phyloP scores from a whole-genome alignment of 768 basidiomycete species.

The Leccinellum rugosiceps region DNA sequence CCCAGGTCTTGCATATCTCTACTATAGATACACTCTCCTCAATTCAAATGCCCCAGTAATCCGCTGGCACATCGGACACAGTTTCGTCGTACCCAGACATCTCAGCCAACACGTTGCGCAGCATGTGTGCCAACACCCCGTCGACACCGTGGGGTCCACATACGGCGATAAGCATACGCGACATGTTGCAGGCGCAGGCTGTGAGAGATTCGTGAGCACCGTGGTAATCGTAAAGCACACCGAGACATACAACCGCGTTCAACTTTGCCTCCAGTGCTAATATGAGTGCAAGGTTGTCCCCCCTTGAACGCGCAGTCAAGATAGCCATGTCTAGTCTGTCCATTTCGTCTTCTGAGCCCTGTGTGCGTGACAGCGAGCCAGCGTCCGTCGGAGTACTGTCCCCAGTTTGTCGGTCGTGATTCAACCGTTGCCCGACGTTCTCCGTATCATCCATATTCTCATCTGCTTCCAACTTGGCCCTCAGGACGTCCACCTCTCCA shows the following conservation, averaged over 20 bases:
- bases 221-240: constrained; percentile 28
- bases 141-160: constrained; percentile 73
- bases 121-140: constrained; percentile 86
- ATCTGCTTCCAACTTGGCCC: constrained; percentile 34
- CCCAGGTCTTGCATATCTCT: not conserved
- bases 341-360: constrained; percentile 30
- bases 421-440: constrained; percentile 8
- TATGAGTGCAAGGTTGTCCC: constrained; percentile 48
- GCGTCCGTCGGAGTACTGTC: not conserved
- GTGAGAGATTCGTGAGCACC: constrained; percentile 14
- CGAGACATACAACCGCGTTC: constrained; percentile 47
- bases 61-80: constrained; percentile 86
- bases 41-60: constrained; percentile 77
- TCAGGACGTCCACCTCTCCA: constrained; percentile 65
- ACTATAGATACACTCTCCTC: constrained; percentile 67
- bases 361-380: not conserved
- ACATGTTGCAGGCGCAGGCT: constrained; percentile 41
- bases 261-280: constrained; percentile 61
- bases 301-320: constrained; percentile 44
- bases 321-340: constrained; percentile 51
- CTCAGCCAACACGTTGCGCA: constrained; percentile 81
- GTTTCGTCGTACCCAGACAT: constrained; percentile 77
- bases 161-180: constrained; percentile 81
- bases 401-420: constrained; percentile 37
- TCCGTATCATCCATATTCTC: constrained; percentile 14